Evolutionary conservation across 805 yeast genomes (phyloP), one percentile per base, ranked within the genome.

Genomic region (Metschnikowia lunata): DNA sequence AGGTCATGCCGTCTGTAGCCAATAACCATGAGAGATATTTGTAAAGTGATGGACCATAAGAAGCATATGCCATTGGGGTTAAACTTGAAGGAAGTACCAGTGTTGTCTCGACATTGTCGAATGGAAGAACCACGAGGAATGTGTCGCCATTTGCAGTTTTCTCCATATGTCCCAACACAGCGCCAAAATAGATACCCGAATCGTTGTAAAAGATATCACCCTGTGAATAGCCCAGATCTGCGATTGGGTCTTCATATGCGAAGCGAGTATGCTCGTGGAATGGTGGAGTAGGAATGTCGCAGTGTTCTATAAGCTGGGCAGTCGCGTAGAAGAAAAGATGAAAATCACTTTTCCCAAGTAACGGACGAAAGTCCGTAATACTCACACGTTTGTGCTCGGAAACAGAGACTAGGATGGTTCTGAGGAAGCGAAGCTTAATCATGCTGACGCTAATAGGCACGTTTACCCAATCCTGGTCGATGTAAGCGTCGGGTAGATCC

Each of bases 371-470:
- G 14, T 29, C 34, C 7, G 39, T 18, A 11, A 26, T 32, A 18
- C 30, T 36, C 36, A 32, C 38, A 26, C 9, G 18, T 27, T 23
- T 37, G 1, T 34, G 14, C 13, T 46, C 47, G 23, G 41, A 36
- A 6, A 50, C 26, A 4, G 40, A 33, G 7, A 46, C 26, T 29
- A 50, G 30, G 2, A 50, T 38, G 6, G 52, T 46, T 26, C 54
- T 40, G 30, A 50, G 34, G 36, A 50, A 48, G 34, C 54, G 31
- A n/a, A 50, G 33, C 37, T 49, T 50, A 26, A 48, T 42, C 10
- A 43, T 45, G 35, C 50, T 43, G n/a, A 52, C 39, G 26, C 15
- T 33, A 10, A 36, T 30, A 9, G 37, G 42, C 28, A 32, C 14
- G 14, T 23, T 14, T 6, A 28, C 8, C 54, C 54, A 50, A 26